Evolutionary conservation across 1,139 yeast genomes (phyloP).

Genomic region (Candida sanyaensis): DNA sequence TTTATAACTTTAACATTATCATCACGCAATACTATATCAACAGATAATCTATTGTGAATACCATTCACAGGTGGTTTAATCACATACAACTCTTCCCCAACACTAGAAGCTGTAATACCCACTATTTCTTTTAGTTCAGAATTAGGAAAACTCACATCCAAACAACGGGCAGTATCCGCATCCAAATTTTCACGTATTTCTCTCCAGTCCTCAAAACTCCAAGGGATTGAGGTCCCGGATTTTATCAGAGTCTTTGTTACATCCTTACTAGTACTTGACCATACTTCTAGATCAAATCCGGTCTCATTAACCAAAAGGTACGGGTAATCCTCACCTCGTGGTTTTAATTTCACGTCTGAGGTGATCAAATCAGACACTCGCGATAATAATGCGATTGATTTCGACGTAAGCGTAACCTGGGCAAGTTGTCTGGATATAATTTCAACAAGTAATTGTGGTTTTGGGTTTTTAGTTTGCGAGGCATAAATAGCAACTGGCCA

Average conservation of each 20-base stretch:
- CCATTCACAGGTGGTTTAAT: conserved; percentile 63
- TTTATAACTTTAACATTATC: conserved; percentile 79
- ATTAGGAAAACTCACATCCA: conserved; percentile 61
- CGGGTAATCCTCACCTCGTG: conserved; percentile 83
- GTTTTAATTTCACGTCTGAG: conserved; percentile 53
- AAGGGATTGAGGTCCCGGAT: conserved; percentile 59
- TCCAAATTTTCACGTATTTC: conserved; percentile 77
- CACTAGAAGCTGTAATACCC: conserved; percentile 69
- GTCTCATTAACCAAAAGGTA: conserved; percentile 82
- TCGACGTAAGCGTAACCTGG: conserved; percentile 79
- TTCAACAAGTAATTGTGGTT: conserved; percentile 55
- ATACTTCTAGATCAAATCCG: conserved; percentile 74
- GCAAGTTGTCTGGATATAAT: conserved; percentile 74
- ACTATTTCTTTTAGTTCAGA: conserved; percentile 57
- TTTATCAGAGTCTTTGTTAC: conserved; percentile 34
- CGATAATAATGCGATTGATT: conserved; percentile 76
- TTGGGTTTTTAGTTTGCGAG: conserved; percentile 47
- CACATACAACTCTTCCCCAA: conserved; percentile 79
- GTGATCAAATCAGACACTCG: conserved; percentile 62
- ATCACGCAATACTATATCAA: conserved; percentile 67
- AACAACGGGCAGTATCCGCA: conserved; percentile 60
- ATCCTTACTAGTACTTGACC: conserved; percentile 51
- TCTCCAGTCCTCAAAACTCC: conserved; percentile 97
- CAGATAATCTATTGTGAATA: conserved; percentile 72
- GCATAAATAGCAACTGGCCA: conserved; percentile 83